phyloP scores from a whole-genome alignment of 2,329 filamentous ascomycete species.

The Rhynchosporium agropyri region DNA sequence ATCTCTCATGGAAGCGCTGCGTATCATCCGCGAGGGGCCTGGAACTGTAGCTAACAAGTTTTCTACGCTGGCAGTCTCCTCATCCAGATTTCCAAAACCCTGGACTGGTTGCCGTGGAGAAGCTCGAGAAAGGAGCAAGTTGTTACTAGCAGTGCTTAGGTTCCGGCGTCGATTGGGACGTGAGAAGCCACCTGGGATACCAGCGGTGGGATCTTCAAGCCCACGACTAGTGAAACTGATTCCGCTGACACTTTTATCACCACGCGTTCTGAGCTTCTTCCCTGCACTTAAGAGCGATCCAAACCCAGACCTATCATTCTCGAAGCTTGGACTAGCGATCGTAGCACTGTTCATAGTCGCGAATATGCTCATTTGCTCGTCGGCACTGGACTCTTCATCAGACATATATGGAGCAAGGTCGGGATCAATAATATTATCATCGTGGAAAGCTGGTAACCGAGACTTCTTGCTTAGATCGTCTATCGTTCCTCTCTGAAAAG shows the following conservation, averaged over 20 bases:
- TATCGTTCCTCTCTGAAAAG: slow-evolving; percentile 76
- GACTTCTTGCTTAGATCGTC: slow-evolving; percentile 68
- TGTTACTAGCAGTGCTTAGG: slow-evolving; percentile 78
- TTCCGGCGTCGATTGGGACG: slow-evolving; percentile 75
- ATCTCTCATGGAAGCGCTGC: slow-evolving; percentile 82
- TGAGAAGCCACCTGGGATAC: slow-evolving; percentile 58
- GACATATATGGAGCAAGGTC: slow-evolving; percentile 95
- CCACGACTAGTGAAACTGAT: slow-evolving; percentile 69
- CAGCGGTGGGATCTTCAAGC: slow-evolving; percentile 63
- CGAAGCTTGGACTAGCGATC: slow-evolving; percentile 64
- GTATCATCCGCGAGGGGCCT: slow-evolving; percentile 55
- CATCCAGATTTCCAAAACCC: slow-evolving; percentile 44
- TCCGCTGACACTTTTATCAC: slow-evolving; percentile 75
- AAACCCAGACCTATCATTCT: slow-evolving; percentile 73
- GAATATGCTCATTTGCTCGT: slow-evolving; percentile 88
- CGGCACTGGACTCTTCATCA: slow-evolving; percentile 87
- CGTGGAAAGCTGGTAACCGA: slow-evolving; percentile 88
- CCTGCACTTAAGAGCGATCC: slow-evolving; percentile 71
- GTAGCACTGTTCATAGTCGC: slow-evolving; percentile 71
- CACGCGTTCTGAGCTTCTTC: slow-evolving; percentile 74
- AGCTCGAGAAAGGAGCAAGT: slow-evolving; percentile 63
- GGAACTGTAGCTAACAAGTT: slow-evolving; percentile 31
- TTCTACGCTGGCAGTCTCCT: slow-evolving; percentile 34
- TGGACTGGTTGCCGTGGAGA: slow-evolving; percentile 66
- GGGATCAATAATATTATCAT: slow-evolving; percentile 97